A percentile compares a stretch with the other conserved stretches of the same genome.
Conservation (phyloP, 768 basidiomycete genomes). For the Saitozyma sp. region DNA sequence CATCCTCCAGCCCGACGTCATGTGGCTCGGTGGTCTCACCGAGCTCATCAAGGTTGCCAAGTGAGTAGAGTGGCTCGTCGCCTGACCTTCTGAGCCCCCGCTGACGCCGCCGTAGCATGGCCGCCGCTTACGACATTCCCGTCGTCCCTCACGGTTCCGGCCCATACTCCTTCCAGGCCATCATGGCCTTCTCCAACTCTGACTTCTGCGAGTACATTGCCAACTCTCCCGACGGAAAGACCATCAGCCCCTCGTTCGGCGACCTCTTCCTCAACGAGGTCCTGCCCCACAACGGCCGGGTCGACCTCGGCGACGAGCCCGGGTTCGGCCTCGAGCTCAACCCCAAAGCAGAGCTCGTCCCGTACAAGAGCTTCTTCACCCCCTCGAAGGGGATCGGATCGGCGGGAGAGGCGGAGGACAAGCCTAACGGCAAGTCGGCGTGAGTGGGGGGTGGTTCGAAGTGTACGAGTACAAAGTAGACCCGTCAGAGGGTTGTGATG, state of each 20-base stretch:
- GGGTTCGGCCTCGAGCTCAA: constrained; percentile 57
- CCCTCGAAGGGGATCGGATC: constrained; percentile 28
- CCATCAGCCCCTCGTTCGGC: constrained; percentile 55
- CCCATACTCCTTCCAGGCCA: constrained; percentile 58
- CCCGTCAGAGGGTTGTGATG: too few species aligned
- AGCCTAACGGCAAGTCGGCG: too few species aligned
- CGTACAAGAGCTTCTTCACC: constrained; percentile 43
- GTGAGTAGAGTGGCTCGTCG: constrained; percentile 11
- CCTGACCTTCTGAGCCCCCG: not conserved
- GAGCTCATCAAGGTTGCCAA: constrained; percentile 53
- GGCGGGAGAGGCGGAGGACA: constrained; percentile 17
- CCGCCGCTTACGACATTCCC: constrained; percentile 58
- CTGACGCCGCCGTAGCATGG: constrained; percentile 38
- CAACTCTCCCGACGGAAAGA: constrained; percentile 56
- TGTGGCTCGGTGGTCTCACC: constrained; percentile 54
- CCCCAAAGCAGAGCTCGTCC: constrained; percentile 52
- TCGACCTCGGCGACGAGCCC: constrained; percentile 53
- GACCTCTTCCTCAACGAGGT: constrained; percentile 57
- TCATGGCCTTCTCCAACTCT: constrained; percentile 55
- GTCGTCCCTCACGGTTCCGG: constrained; percentile 59
- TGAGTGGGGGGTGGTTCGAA: too few species aligned
- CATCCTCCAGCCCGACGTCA: constrained; percentile 55
- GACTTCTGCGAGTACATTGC: constrained; percentile 54
- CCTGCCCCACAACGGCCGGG: constrained; percentile 53
- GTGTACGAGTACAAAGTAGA: too few species aligned